phyloP scores from a whole-genome alignment of 2,329 filamentous ascomycete species.

The Sclerotinia nivalis region DNA sequence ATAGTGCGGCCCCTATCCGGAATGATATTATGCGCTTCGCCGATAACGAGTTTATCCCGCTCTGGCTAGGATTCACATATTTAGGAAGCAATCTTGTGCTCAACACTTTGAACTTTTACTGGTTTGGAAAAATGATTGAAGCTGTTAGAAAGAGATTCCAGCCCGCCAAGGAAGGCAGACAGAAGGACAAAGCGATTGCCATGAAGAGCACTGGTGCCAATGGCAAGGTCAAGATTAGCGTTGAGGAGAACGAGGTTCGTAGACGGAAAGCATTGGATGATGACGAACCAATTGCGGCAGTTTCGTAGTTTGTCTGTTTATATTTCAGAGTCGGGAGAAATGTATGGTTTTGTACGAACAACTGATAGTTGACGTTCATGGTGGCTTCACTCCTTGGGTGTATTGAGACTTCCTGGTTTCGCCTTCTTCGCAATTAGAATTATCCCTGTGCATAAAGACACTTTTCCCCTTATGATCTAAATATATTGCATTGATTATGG shows the following conservation, averaged over 20 bases:
- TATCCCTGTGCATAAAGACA: conserved; percentile 13
- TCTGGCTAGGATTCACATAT: conserved; percentile 71
- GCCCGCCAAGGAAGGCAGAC: conserved; percentile 45
- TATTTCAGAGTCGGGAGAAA: conserved; percentile 2
- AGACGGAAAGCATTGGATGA: conserved; percentile 32
- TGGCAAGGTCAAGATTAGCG: conserved; percentile 35
- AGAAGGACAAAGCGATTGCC: conserved; percentile 39
- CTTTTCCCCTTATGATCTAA: background rate
- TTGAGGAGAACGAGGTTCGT: conserved; percentile 41
- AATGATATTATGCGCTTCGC: conserved; percentile 53
- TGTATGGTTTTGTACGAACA: background rate
- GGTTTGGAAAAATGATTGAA: conserved; percentile 85
- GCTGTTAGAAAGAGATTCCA: conserved; percentile 76
- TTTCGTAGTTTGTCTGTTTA: conserved; percentile 13
- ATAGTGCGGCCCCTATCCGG: conserved; percentile 36
- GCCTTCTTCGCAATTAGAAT: background rate
- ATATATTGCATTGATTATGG: background rate
- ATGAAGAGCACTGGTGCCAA: conserved; percentile 37
- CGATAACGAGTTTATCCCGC: conserved; percentile 56
- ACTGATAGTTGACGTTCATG: background rate
- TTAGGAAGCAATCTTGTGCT: conserved; percentile 69
- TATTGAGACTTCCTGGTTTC: background rate
- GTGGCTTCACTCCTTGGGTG: background rate
- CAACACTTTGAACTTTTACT: conserved; percentile 78
- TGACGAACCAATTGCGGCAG: conserved; percentile 19